Evolutionary conservation across 176 grass and related monocot species (phyloP), one percentile per base, ranked within the genome.

Genomic region (Zizania latifolia): DNA sequence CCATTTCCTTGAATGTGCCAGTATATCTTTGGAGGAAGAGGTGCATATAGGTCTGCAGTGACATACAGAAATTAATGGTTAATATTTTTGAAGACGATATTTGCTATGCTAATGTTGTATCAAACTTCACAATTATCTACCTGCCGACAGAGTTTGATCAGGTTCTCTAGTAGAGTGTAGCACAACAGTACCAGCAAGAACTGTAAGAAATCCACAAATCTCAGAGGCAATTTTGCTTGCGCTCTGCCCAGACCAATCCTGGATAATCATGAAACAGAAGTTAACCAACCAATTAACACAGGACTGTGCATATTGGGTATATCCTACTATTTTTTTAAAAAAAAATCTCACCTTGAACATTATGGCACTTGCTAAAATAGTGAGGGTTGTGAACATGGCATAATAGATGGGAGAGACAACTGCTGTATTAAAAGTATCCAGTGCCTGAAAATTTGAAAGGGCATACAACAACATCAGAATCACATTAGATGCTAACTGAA

Each of bases 191-290:
- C 92, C 89, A 1, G 89, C 88, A 82, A 99, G 84, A 72, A 99
- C 92, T 16, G 95, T 99, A 41, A 94, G 70, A 86, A 99, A 92
- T 11, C 95, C 95, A 77, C 91, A 99, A 61, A 94, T 83, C 58
- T 94, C 95, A 3, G 92, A 94, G 45, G 84, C 89, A 19, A 99
- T 92, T 71, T 79, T 84, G 54, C 92, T 99, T 82, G 89, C 89
- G 65, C 82, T 90, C 62, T 99, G 95, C 54, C 95, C 95, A 86
- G 95, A 94, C 95, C 95, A 99, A 60, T 99, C 95, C 95, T 99
- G 76, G 19, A 59, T 48, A 73, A 22, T 68, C 19, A 34, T 0
- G n/a, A 85, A 62, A 70, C 36, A 62, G 10, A 79, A 40, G 30
- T 72, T 40, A 64, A 33, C n/a, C 74, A 45, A 66, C 9, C 21